A percentile compares a stretch with the other conserved stretches of the same genome.
Evolutionary conservation across 2,329 filamentous ascomycete species (phyloP).

Genomic region (Penicillium capsulatum): DNA sequence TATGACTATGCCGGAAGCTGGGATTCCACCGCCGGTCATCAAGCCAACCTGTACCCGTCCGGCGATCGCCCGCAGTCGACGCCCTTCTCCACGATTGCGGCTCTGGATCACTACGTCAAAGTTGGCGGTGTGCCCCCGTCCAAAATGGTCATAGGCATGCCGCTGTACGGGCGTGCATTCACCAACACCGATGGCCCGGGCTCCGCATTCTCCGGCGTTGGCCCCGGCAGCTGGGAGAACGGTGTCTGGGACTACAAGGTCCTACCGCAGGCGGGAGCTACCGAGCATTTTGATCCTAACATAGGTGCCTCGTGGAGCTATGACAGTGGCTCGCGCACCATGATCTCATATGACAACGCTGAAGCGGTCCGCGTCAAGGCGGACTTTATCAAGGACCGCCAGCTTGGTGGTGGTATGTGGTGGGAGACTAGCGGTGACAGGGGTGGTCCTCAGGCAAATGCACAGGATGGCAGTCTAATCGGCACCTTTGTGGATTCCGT

Average conservation of each 20-base stretch:
- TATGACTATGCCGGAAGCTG: constrained; percentile 84
- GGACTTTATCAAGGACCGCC: constrained; percentile 60
- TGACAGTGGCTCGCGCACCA: constrained; percentile 55
- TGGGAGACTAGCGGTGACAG: constrained; percentile 85
- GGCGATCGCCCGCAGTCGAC: constrained; percentile 59
- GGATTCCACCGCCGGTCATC: constrained; percentile 69
- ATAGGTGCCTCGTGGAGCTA: constrained; percentile 75
- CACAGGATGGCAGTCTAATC: constrained; percentile 60
- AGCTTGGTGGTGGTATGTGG: constrained; percentile 91
- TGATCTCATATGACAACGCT: constrained; percentile 69
- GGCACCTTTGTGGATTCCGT: constrained; percentile 46
- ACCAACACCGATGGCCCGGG: constrained; percentile 74
- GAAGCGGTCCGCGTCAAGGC: constrained; percentile 65
- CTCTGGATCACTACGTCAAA: constrained; percentile 65
- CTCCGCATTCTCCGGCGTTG: constrained; percentile 65
- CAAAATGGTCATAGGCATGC: constrained; percentile 91
- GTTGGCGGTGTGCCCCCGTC: constrained; percentile 56
- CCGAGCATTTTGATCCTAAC: constrained; percentile 60
- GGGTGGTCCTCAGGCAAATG: constrained; percentile 44
- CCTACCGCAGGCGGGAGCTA: constrained; percentile 64
- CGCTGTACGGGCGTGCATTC: constrained; percentile 88
- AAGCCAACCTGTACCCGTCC: constrained; percentile 71
- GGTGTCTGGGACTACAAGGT: constrained; percentile 87
- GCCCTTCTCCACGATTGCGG: constrained; percentile 70
- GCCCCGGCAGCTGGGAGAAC: constrained; percentile 71